Base-by-base conservation (phyloP, 257 asterid species). In the Solanum pimpinellifolium region DNA sequence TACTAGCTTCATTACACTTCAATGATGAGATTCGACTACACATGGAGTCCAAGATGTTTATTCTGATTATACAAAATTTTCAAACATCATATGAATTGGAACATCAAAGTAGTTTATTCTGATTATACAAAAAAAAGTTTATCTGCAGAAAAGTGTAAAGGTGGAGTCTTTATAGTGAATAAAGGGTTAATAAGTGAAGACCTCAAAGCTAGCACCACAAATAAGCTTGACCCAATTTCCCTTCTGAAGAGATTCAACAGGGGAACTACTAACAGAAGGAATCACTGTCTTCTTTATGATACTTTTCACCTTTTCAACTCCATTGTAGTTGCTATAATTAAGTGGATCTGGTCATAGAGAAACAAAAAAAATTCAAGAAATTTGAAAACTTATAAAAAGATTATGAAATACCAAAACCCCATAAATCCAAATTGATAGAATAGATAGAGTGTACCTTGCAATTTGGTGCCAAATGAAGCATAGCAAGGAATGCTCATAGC, bases 181-280 rank as follows among this genome's bases (percentile, higher is more conserved):
- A 7, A 78, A 31, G 18, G 7, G 44, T 47, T 47, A 46, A 18
- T 29, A 80, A 20, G 44, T 77, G 39, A 44, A 44, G 62, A 92
- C 98, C 98, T 96, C 99, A 86, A 96, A 96, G 90, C 99, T 96
- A 87, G 99, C 99, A 87, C 99, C 99, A 80, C 98, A 96, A 42
- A 96, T 95, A 91, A 96, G 95, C 93, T 96, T 96, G 39, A 95
- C 98, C 99, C 99, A 96, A 56, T 95, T 96, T 11, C 99, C 99
- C 56, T 84, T 88, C 69, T 82, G 94, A 46, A 96, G 97, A 68
- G 99, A 95, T 82, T 92, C 90, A 7, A 91, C 83, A 14, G 97
- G 99, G 69, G 98, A 86, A 23, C 96, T 93, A 42, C 88, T 86
- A 16, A 69, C 46, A 66, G 93, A 91, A 89, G 96, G 91, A 89